phyloP scores from a whole-genome alignment of 441 rosid species.

The Pelargonium australe region DNA sequence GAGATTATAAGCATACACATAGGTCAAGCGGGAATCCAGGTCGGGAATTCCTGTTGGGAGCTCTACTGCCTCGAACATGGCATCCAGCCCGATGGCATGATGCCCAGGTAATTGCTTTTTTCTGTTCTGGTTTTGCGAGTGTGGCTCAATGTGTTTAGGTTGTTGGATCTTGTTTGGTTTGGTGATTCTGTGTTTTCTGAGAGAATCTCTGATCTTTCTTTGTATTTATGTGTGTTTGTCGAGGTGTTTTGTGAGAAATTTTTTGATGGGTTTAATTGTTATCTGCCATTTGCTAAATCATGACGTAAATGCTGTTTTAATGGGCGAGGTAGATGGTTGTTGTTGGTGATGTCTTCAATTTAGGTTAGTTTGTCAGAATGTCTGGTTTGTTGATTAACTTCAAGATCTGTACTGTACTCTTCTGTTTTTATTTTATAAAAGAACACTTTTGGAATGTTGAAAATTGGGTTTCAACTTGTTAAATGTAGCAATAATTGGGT shows the following conservation, averaged over 20 bases:
- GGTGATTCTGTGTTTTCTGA: not conserved
- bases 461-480: too few relatives aligned
- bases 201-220: too few relatives aligned
- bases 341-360: too few relatives aligned
- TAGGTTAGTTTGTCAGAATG: too few relatives aligned
- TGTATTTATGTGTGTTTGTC: not conserved
- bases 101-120: conserved; percentile 45
- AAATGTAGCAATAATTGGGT: too few relatives aligned
- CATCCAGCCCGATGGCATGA: conserved; percentile 65
- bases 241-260: too few relatives aligned
- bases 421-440: too few relatives aligned
- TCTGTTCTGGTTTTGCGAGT: not conserved
- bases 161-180: not conserved
- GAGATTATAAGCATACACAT: conserved; percentile 73
- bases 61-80: conserved; percentile 30
- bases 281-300: too few relatives aligned
- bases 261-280: too few relatives aligned
- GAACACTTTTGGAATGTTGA: too few relatives aligned
- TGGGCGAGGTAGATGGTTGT: too few relatives aligned
- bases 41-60: conserved; percentile 73
- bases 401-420: not conserved
- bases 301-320: too few relatives aligned
- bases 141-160: not conserved
- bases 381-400: not conserved
- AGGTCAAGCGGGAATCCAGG: conserved; percentile 84